A percentile compares a stretch with the other conserved stretches of the same genome.
Conservation (phyloP, 1,284 basidiomycete species). For the Irpex sp. region DNA sequence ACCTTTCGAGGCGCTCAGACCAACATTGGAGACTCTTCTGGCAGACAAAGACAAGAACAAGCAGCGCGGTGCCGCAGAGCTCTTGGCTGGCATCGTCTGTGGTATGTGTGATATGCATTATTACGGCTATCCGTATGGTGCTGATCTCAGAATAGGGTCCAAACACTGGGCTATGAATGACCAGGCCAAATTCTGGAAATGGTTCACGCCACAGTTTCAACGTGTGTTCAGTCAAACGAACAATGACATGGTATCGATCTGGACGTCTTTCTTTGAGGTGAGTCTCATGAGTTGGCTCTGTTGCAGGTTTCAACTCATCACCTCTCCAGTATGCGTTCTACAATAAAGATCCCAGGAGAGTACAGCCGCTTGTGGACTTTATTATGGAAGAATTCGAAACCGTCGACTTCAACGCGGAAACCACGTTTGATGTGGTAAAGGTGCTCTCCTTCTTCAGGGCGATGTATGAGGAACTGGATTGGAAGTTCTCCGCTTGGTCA, state of each 20-base stretch:
- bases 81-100: conserved; percentile 74
- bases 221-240: conserved; percentile 62
- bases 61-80: conserved; percentile 84
- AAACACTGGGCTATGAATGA: conserved; percentile 84
- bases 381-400: conserved; percentile 55
- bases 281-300: conserved; percentile 11
- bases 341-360: conserved; percentile 78
- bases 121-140: conserved; percentile 1
- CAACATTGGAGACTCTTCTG: conserved; percentile 50
- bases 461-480: conserved; percentile 68
- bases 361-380: conserved; percentile 76
- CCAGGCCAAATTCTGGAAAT: conserved; percentile 73
- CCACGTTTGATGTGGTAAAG: conserved; percentile 68
- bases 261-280: conserved; percentile 69
- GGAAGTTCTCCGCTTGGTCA: conserved; percentile 77
- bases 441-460: conserved; percentile 55
- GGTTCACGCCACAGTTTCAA: conserved; percentile 70
- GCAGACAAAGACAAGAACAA: conserved; percentile 68
- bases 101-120: conserved; percentile 30
- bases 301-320: background rate
- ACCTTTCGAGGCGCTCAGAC: conserved; percentile 50
- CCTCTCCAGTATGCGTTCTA: conserved; percentile 60
- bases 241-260: conserved; percentile 62
- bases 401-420: conserved; percentile 71
- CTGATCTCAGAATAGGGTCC: conserved; percentile 43